These are phyloP conservation scores for Beauveria asiatica DNA, from an alignment of 2,329 filamentous ascomycete species.

Conservation along the genomic window DNA sequence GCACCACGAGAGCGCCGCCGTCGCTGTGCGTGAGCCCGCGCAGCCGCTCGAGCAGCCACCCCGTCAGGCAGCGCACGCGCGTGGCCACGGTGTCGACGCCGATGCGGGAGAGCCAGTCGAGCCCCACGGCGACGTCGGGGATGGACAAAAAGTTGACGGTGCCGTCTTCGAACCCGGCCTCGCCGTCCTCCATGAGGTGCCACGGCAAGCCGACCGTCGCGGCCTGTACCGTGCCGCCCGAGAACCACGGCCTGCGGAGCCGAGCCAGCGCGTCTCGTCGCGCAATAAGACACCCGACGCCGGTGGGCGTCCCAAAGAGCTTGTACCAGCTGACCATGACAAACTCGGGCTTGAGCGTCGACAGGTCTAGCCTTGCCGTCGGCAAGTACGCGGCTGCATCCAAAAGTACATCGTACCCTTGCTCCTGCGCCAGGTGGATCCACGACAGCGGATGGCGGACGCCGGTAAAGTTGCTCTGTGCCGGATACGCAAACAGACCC, in stretches of 20 bases:
- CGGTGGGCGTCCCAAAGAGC: constrained; percentile 33
- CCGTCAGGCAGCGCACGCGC: constrained; percentile 29
- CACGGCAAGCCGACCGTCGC: constrained; percentile 24
- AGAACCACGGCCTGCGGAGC: constrained; percentile 30
- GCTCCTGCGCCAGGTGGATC: constrained; percentile 25
- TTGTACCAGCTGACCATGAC: constrained; percentile 34
- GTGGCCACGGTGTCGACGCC: constrained; percentile 21
- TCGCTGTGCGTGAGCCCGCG: constrained; percentile 23
- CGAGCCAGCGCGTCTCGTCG: constrained; percentile 22
- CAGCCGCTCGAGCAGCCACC: constrained; percentile 26
- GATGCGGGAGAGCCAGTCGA: constrained; percentile 27
- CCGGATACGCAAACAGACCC: constrained; percentile 36
- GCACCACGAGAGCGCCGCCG: constrained; percentile 23
- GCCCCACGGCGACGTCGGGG: constrained; percentile 28
- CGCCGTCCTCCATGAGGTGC: constrained; percentile 21
- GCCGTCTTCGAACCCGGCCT: constrained; percentile 31
- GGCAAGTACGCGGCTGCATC: constrained; percentile 33
- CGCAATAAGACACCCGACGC: constrained; percentile 31
- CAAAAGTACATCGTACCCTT: constrained; percentile 32
- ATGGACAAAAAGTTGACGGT: constrained; percentile 32
- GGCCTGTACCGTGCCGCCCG: constrained; percentile 29
- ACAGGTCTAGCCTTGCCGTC: constrained; percentile 27
- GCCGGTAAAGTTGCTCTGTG: constrained; percentile 37
- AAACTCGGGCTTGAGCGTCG: constrained; percentile 28
- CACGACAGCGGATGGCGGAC: constrained; percentile 32